A percentile compares a stretch with the other conserved stretches of the same genome.
Conservation (phyloP, 108 stramenopile species). For the Seminavis robusta region DNA sequence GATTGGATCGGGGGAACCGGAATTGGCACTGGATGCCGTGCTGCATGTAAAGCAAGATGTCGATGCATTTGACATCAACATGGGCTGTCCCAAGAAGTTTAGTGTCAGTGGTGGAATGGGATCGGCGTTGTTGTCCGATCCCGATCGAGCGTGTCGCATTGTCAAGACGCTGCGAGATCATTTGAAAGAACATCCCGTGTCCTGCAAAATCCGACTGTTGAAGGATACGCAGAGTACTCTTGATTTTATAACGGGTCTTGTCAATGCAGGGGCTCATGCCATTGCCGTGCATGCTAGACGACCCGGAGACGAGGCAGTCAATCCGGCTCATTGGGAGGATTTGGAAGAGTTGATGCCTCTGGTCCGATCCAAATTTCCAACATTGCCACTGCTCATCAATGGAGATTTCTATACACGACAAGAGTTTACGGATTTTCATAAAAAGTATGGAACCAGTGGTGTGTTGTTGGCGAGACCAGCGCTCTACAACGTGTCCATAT, state of each 20-base stretch:
- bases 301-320: conserved; percentile 57
- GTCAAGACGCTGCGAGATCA: conserved; percentile 50
- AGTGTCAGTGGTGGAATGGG: conserved; percentile 93
- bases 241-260: conserved; percentile 70
- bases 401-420: conserved; percentile 90
- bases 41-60: conserved; percentile 76
- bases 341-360: conserved; percentile 69
- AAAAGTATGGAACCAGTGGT: conserved; percentile 68
- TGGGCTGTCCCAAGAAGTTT: conserved; percentile 99
- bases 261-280: conserved; percentile 91
- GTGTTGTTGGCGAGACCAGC: conserved; percentile 94
- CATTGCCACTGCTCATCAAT: conserved; percentile 78
- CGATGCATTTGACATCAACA: conserved; percentile 92
- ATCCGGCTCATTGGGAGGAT: conserved; percentile 73
- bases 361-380: conserved; percentile 37
- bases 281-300: conserved; percentile 90
- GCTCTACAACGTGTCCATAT: conserved; percentile 85
- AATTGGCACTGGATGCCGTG: conserved; percentile 81
- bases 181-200: conserved; percentile 56
- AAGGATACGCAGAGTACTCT: conserved; percentile 59
- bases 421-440: conserved; percentile 57
- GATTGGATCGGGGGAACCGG: conserved; percentile 87
- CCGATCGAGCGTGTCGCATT: conserved; percentile 66
- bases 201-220: conserved; percentile 94
- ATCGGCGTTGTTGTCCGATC: conserved; percentile 79